A percentile compares a stretch with the other conserved stretches of the same genome.
These are phyloP conservation scores for Steccherinum ochraceum DNA, from an alignment of 768 basidiomycete genomes.

Conservation along the genomic window DNA sequence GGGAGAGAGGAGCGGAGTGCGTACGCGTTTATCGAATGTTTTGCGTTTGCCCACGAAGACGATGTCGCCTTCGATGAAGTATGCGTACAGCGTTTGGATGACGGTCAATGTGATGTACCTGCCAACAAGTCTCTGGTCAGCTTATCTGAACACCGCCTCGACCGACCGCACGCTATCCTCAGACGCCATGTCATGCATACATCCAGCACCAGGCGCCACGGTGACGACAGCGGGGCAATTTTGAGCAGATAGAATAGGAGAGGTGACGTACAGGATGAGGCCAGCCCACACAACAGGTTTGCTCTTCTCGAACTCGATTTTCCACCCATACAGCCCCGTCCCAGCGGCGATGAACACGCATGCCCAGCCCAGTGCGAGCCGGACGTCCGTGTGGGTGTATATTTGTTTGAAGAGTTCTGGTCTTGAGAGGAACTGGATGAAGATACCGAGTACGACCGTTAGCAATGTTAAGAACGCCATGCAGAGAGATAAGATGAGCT, in stretches of 20 bases:
- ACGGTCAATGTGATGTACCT: conserved; percentile 75
- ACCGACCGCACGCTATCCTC: too few relatives aligned
- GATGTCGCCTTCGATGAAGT: conserved; percentile 76
- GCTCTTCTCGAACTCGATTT: conserved; percentile 73
- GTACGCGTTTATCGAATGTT: conserved; percentile 78
- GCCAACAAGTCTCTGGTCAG: conserved; percentile 8
- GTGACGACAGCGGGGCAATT: conserved; percentile 5
- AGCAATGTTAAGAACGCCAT: background rate
- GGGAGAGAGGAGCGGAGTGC: conserved; percentile 19
- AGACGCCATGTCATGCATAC: conserved; percentile 3
- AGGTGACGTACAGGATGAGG: conserved; percentile 78
- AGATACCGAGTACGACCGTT: background rate
- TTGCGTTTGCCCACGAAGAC: conserved; percentile 90
- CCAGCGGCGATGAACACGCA: conserved; percentile 76
- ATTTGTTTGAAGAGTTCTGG: conserved; percentile 83
- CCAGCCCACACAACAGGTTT: conserved; percentile 38
- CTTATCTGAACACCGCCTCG: too few relatives aligned
- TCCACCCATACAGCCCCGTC: conserved; percentile 82
- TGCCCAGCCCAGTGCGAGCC: conserved; percentile 81
- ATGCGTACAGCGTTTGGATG: conserved; percentile 75
- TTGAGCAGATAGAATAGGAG: too few relatives aligned
- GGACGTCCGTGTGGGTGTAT: conserved; percentile 83
- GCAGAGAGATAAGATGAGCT: background rate
- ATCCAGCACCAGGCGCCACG: conserved; percentile 5
- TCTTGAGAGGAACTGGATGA: conserved; percentile 65